Conservation (phyloP, 2,329 filamentous ascomycete genomes). For the Ascocoryne sarcoides region DNA sequence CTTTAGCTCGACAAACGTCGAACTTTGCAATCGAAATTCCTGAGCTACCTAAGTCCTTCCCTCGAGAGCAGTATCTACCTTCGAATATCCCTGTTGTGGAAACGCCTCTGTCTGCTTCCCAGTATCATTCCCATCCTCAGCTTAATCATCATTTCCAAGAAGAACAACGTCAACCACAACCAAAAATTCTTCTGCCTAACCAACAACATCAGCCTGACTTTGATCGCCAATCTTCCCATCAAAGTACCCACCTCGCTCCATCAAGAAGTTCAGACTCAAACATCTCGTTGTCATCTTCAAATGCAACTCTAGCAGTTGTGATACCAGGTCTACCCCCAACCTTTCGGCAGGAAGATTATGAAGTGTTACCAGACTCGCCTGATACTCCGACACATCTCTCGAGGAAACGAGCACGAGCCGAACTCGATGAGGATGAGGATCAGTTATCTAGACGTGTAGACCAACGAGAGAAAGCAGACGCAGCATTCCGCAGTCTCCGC, state of each 20-base stretch:
- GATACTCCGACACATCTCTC: conserved; percentile 19
- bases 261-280: conserved; percentile 3
- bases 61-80: conserved; percentile 22
- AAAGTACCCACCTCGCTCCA: conserved; percentile 1
- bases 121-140: too few species aligned
- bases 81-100: too few species aligned
- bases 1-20: conserved; percentile 32
- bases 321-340: conserved; percentile 19
- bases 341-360: conserved; percentile 24
- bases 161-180: background rate
- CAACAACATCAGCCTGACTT: background rate
- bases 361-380: conserved; percentile 22
- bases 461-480: conserved; percentile 72
- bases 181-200: background rate
- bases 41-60: conserved; percentile 15
- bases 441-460: conserved; percentile 57
- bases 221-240: background rate
- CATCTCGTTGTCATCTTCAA: background rate
- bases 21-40: conserved; percentile 23
- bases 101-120: too few species aligned
- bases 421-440: conserved; percentile 44
- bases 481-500: conserved; percentile 61
- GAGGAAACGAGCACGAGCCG: conserved; percentile 42
- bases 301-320: conserved; percentile 16
- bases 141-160: too few species aligned